Conservation (phyloP, 148 eudicot genomes). For the Persicaria tinctoria region DNA sequence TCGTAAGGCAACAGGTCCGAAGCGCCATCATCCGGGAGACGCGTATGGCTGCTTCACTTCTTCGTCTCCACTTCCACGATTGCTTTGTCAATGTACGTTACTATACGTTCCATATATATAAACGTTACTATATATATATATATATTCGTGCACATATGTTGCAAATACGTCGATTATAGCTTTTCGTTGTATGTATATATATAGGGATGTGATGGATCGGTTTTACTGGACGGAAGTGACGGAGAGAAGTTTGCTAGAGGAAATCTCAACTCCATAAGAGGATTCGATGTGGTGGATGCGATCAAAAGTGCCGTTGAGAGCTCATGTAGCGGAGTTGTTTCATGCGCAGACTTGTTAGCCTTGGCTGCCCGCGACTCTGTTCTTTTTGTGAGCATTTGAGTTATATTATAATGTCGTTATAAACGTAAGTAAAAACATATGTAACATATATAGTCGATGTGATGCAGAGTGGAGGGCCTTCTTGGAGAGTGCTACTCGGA, state of each 20-base stretch:
- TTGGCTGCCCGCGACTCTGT: constrained; percentile 84
- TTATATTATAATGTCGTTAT: not conserved
- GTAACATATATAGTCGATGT: not conserved
- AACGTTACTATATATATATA: too few species aligned
- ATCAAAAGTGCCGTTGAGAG: constrained; percentile 68
- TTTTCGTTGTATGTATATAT: constrained; percentile 8
- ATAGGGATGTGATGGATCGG: constrained; percentile 81
- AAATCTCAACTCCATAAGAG: constrained; percentile 62
- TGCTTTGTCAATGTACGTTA: constrained; percentile 77
- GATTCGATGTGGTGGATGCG: constrained; percentile 59
- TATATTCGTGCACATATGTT: not conserved
- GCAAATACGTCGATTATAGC: not conserved
- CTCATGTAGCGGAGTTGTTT: constrained; percentile 56
- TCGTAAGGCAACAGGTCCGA: constrained; percentile 49
- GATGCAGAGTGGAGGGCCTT: constrained; percentile 71
- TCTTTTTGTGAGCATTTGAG: constrained; percentile 29
- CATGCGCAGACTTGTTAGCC: constrained; percentile 68
- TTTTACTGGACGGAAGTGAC: constrained; percentile 60
- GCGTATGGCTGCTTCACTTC: constrained; percentile 83
- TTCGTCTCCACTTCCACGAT: constrained; percentile 78
- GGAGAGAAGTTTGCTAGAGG: constrained; percentile 60
- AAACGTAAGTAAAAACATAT: not conserved
- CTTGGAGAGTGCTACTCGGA: constrained; percentile 60
- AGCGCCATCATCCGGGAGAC: constrained; percentile 54
- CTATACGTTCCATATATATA: not conserved